phyloP scores from a whole-genome alignment of 192 early-diverging fungal species.

The Tieghemiomyces parasiticus region DNA sequence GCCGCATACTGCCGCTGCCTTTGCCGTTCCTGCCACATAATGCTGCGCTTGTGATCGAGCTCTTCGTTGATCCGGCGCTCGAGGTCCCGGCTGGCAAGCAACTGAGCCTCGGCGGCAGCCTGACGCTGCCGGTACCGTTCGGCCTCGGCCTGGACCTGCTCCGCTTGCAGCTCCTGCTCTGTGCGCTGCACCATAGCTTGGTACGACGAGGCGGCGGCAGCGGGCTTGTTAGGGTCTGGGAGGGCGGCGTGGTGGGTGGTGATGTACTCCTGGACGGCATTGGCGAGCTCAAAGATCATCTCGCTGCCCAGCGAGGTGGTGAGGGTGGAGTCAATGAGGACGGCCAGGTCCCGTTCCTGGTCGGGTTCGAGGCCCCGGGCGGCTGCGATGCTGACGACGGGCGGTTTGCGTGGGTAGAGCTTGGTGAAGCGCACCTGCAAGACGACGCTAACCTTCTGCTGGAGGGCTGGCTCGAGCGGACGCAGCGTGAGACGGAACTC shows the following conservation, averaged over 20 bases:
- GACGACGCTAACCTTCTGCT: conserved; percentile 18
- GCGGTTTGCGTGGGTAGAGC: conserved; percentile 47
- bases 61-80: conserved; percentile 23
- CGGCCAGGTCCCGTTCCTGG: conserved; percentile 28
- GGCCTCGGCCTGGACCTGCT: conserved; percentile 15
- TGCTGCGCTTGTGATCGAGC: conserved; percentile 20
- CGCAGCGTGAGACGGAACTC: conserved; percentile 22
- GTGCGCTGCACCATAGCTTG: conserved; percentile 29
- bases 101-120: neutral
- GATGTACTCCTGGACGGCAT: conserved; percentile 39
- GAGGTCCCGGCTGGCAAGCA: conserved; percentile 12
- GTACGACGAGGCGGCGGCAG: conserved; percentile 23
- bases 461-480: conserved; percentile 18
- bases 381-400: conserved; percentile 36
- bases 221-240: conserved; percentile 30
- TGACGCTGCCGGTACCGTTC: neutral
- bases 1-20: conserved; percentile 18
- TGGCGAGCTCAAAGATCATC: conserved; percentile 51
- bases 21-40: conserved; percentile 12
- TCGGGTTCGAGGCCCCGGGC: conserved; percentile 32
- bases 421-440: conserved; percentile 36
- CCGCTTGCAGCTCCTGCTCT: conserved; percentile 13
- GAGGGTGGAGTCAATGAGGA: conserved; percentile 19
- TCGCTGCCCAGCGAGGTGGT: conserved; percentile 34
- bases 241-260: conserved; percentile 35